These are phyloP conservation scores for Pichiaceae sp. DNA, from an alignment of 1,139 yeast genomes.

Conservation along the genomic window DNA sequence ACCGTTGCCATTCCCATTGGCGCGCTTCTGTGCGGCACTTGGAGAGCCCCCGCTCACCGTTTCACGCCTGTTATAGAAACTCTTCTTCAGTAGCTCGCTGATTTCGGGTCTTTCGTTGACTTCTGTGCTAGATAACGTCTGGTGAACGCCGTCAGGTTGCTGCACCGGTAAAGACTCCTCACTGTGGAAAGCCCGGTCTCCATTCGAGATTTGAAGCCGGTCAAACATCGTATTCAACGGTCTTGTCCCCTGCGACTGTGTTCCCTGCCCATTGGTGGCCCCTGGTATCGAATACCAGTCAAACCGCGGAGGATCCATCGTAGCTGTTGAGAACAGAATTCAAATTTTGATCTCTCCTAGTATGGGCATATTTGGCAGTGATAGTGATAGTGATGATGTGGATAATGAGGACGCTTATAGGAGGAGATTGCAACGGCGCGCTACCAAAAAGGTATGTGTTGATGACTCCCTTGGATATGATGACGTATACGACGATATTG, in stretches of 20 bases:
- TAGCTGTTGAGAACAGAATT: neutral
- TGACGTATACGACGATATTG: no score
- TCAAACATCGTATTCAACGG: neutral
- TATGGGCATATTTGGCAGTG: no score
- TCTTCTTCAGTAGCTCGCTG: neutral
- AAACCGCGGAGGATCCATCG: slow-evolving; percentile 22
- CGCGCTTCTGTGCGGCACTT: neutral
- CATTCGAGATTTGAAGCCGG: neutral
- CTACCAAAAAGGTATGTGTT: no score
- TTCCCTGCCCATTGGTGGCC: neutral
- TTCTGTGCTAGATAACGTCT: neutral
- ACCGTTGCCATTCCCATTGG: neutral
- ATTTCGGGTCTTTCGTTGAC: neutral
- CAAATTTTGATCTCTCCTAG: no score
- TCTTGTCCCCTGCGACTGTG: neutral
- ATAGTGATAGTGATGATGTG: no score
- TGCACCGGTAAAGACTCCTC: neutral
- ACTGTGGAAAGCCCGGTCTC: slow-evolving; percentile 1
- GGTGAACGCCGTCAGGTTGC: neutral
- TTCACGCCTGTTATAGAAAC: neutral
- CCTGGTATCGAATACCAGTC: slow-evolving; percentile 34
- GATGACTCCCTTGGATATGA: no score
- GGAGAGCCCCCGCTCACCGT: neutral
- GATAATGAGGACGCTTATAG: no score
- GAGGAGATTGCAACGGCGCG: no score